phyloP scores from a whole-genome alignment of 805 yeast genomes.

The Starmerella stellata region DNA sequence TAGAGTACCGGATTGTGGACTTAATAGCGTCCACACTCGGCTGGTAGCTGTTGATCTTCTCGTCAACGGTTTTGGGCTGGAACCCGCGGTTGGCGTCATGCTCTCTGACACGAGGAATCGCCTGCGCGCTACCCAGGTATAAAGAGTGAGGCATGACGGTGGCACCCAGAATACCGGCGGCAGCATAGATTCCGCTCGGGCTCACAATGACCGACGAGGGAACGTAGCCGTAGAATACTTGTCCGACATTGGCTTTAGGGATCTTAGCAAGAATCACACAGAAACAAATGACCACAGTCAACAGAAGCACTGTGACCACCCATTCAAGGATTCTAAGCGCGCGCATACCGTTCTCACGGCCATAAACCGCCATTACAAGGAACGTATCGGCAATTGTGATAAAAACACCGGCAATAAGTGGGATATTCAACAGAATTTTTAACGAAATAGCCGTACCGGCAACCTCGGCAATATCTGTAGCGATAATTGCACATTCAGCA shows the following conservation, averaged over 20 bases:
- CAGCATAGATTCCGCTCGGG: slow-evolving; percentile 53
- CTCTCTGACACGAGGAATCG: slow-evolving; percentile 66
- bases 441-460: slow-evolving; percentile 91
- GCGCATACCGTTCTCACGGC: slow-evolving; percentile 65
- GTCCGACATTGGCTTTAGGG: slow-evolving; percentile 33
- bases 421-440: slow-evolving; percentile 63
- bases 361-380: slow-evolving; percentile 69
- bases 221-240: slow-evolving; percentile 51
- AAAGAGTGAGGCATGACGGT: slow-evolving; percentile 92
- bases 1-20: slow-evolving; percentile 54
- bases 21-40: slow-evolving; percentile 58
- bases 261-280: slow-evolving; percentile 59
- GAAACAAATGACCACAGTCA: slow-evolving; percentile 74
- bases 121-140: slow-evolving; percentile 75
- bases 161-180: slow-evolving; percentile 80
- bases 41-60: slow-evolving; percentile 30
- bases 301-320: slow-evolving; percentile 58
- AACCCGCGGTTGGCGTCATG: slow-evolving; percentile 52
- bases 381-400: slow-evolving; percentile 74
- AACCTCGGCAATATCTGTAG: slow-evolving; percentile 92
- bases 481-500: slow-evolving; percentile 82
- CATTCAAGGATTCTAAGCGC: slow-evolving; percentile 66
- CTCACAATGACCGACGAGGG: slow-evolving; percentile 34
- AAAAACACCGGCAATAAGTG: slow-evolving; percentile 66
- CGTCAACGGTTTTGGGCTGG: slow-evolving; percentile 7